Conservation (phyloP, 768 basidiomycete genomes). For the Trametes coccinea region DNA sequence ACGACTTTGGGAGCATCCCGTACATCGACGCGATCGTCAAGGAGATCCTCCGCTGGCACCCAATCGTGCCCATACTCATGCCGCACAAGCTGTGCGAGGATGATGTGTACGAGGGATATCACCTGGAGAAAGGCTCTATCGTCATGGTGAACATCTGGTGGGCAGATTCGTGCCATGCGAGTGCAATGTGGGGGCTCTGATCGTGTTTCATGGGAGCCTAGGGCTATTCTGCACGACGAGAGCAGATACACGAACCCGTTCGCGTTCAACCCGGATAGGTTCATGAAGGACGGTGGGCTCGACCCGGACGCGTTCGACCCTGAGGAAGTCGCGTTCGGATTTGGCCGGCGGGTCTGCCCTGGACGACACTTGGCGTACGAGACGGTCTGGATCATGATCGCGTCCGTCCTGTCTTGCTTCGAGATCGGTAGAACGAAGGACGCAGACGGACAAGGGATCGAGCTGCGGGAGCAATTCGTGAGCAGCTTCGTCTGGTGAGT, state of each 20-base stretch:
- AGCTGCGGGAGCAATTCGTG: conserved; percentile 37
- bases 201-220: not conserved
- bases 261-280: conserved; percentile 38
- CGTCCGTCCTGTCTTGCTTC: conserved; percentile 22
- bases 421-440: conserved; percentile 22
- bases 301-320: conserved; percentile 10
- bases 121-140: conserved; percentile 29
- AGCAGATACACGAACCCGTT: conserved; percentile 34
- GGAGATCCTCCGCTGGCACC: conserved; percentile 34
- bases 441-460: conserved; percentile 19
- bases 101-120: conserved; percentile 31
- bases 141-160: conserved; percentile 25
- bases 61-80: conserved; percentile 16
- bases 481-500: conserved; percentile 34
- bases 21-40: conserved; percentile 57
- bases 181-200: too few species aligned
- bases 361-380: conserved; percentile 26
- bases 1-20: conserved; percentile 53
- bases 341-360: conserved; percentile 29
- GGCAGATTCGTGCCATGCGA: not conserved
- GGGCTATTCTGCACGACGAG: conserved; percentile 51
- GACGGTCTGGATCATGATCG: conserved; percentile 28
- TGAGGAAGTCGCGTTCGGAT: conserved; percentile 18
- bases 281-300: conserved; percentile 13
- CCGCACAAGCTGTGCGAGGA: conserved; percentile 25